phyloP scores from a whole-genome alignment of 2,329 filamentous ascomycete species.

The Colletotrichum sp. region DNA sequence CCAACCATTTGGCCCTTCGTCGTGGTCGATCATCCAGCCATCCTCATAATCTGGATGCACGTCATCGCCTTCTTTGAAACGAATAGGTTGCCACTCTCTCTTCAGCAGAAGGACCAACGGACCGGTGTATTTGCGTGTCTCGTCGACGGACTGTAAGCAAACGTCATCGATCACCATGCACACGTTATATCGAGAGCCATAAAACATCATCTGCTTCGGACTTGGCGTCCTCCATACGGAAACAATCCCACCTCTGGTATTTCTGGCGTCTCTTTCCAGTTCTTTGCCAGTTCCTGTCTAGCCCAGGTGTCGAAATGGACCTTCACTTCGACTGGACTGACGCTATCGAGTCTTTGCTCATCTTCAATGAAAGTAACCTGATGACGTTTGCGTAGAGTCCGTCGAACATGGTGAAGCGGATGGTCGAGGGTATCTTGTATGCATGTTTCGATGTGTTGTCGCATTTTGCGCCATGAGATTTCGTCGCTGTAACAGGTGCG shows the following conservation, averaged over 20 bases:
- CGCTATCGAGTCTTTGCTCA: neutral
- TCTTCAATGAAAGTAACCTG: neutral
- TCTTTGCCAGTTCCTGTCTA: neutral
- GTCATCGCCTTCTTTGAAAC: neutral
- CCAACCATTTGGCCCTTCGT: neutral
- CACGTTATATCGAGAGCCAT: neutral
- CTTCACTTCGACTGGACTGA: neutral
- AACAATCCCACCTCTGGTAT: neutral
- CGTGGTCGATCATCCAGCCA: neutral
- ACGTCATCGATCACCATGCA: neutral
- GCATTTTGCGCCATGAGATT: neutral
- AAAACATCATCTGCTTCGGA: neutral
- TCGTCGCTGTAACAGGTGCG: neutral
- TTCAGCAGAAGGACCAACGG: neutral
- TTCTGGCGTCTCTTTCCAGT: neutral
- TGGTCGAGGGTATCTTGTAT: neutral
- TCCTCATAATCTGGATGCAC: neutral
- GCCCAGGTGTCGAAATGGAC: neutral
- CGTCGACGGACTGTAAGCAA: neutral
- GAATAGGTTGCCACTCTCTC: neutral
- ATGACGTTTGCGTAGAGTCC: neutral
- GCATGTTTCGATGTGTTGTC: neutral
- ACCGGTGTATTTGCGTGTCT: neutral
- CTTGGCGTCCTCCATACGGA: neutral
- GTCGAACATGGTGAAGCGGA: neutral